Evolutionary conservation across 371 early-diverging fungal genomes (phyloP), one percentile per base, ranked within the genome.

Genomic region (Blakeslea trispora): DNA sequence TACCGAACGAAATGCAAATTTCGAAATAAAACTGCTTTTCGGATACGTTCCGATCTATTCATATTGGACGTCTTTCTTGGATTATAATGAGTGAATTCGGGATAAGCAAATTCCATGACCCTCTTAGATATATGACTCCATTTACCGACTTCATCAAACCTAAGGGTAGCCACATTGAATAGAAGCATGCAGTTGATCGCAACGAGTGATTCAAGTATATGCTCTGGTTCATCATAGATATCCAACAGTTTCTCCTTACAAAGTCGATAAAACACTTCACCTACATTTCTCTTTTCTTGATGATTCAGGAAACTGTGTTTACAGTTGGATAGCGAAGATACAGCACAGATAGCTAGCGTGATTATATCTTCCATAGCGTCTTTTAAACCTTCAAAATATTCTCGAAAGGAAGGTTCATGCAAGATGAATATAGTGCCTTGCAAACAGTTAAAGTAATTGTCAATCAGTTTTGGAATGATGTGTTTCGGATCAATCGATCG

Each of bases 181-280:
- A 37, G 13, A 23, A 32, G 53, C 18, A 65, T 14, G 6, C 55
- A 13, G 35, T 60, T 65, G 18, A 52, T 39, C 0, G 40, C 23
- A 5, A 65, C 15, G 3, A 65, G 23, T 15, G 60, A 42, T 50
- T 65, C 65, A 9, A 65, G 24, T 14, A 21, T 22, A 5, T 32
- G n/a, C 9, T 60, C 49, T 0, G 57, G 60, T 17, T 65, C 65
- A 40, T 60, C 60, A 41, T 52, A 65, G 22, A 56, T 65, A 4
- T 60, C 56, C 1, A 52, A 22, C 0, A 65, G 23, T 11, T 31
- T 47, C 3, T 52, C 45, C 32, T 56, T 53, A 15, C 45, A 35
- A 17, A 17, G 43, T 2, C 47, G 18, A 28, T 52, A 65, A 49
- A 60, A 65, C 2, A 44, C 48, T 50, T 61, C 62, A 15, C 62